Evolutionary conservation across 345 rosid genomes (phyloP), one percentile per base, ranked within the genome.

Genomic region (Atalantia buxifolia): DNA sequence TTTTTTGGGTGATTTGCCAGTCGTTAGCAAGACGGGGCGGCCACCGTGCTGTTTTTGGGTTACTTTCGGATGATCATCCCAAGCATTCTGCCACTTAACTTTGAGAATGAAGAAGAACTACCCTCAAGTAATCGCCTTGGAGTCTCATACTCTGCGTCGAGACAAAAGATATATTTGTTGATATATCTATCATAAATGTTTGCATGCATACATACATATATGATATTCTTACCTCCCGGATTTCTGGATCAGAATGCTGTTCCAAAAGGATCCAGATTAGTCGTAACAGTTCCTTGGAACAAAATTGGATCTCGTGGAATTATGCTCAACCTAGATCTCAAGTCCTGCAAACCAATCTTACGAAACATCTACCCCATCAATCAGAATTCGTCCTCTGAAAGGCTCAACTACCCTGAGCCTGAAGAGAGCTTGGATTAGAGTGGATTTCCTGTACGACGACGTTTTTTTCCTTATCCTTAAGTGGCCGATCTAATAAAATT

Each of bases 241-340:
- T 90, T 82, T 95, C 91, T 76, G 88, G 89, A 81, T 95, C 97
- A 6, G 87, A 70, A 70, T 95, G 97, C 77, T 93, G 85, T 70
- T 85, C 72, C 71, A 92, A 76, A 59, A n/a, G 98, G 98, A 81
- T 95, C 98, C 40, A 93, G 89, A 81, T 95, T 93, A 48, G 79
- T 86, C 81, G 98, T 90, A 45, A 93, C 87, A 40, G 92, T 93
- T 71, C 98, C 98, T 72, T 91, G 93, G n/a, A n/a, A n/a, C n/a
- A n/a, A n/a, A n/a, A n/a, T n/a, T n/a, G n/a, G n/a, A n/a, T n/a
- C n/a, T n/a, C n/a, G n/a, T 7, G 98, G 98, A 76, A 95, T 95
- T 81, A 90, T 93, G 2, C 98, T 88, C 13, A 95, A 84, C 76
- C 89, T 86, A 19, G 94, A 89, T 79, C 98, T 91, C 77, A 94